Base-by-base conservation (phyloP, 768 basidiomycete species). In the Pleurotus platypus region DNA sequence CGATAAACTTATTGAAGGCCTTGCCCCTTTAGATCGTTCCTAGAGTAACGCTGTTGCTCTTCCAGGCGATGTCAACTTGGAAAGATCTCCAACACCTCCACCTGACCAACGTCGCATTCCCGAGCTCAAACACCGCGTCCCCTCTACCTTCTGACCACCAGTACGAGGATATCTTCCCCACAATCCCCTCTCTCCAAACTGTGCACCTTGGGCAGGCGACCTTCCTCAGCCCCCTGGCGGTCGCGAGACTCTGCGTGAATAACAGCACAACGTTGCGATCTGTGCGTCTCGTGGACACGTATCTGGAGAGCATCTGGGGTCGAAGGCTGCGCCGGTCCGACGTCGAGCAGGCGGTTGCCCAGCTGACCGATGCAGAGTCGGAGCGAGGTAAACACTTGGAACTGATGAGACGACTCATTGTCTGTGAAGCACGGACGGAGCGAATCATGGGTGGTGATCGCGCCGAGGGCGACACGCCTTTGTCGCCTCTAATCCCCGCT, bases 271-370 rank as follows among this genome's bases (percentile, higher is more conserved):
- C 50, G 27, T 68, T 83, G 20, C 61, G 67, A 56, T 47, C 61
- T 26, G 64, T 84, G 22, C 68, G 71, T 40, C 69, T 83, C 5
- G 76, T 83, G n/a, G 84, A 85, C 58, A 75, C 74, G 18, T 85
- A 84, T 62, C 66, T 68, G 9, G 78, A 73, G 46, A 82, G 82
- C 57, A 85, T 86, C 24, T 85, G 84, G 84, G 84, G 81, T 42
- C 69, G 71, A 1, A 72, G 84, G 30, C 58, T 85, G 26, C 75
- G 83, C 13, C 69, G 77, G 39, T 72, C 73, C 11, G 80, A 84
- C 61, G 62, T 84, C 11, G 79, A 81, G 66, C 63, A 59, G 13
- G 40, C 40, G 30, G 35, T 55, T 5, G 77, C 73, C 5, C 70
- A 67, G 12, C 58, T 60, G n/a, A 40, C 30, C 16, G 40, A 49